Percentiles rank a stretch among this genome's conserved stretches.
These are phyloP conservation scores for Aspergillus diversus DNA, from an alignment of 495 filamentous ascomycete species.

Conservation along the genomic window DNA sequence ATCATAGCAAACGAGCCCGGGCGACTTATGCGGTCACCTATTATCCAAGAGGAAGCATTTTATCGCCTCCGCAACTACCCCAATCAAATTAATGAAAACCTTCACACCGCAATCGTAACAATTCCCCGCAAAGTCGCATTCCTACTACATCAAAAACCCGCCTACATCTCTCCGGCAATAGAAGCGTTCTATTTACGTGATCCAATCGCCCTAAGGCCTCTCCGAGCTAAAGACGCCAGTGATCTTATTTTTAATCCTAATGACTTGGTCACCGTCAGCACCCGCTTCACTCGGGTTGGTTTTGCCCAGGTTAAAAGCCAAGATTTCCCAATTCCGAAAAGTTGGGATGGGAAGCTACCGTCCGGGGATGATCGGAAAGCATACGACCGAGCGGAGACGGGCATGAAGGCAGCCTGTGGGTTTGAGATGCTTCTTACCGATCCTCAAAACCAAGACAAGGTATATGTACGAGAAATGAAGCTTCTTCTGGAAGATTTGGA, in stretches of 20 bases:
- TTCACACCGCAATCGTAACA: conserved; percentile 71
- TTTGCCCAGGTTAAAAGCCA: conserved; percentile 94
- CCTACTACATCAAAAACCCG: conserved; percentile 72
- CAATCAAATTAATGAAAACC: conserved; percentile 64
- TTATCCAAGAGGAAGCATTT: conserved; percentile 87
- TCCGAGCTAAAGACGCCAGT: conserved; percentile 54
- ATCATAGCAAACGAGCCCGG: conserved; percentile 57
- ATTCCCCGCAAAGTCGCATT: conserved; percentile 85
- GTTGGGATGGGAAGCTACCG: conserved; percentile 57
- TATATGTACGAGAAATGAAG: conserved; percentile 70
- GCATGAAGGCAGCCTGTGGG: conserved; percentile 88
- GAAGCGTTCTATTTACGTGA: conserved; percentile 95
- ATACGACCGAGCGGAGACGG: conserved; percentile 64
- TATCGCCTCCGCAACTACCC: conserved; percentile 85
- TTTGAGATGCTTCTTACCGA: conserved; percentile 85
- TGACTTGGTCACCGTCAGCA: conserved; percentile 78
- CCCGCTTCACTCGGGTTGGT: conserved; percentile 82
- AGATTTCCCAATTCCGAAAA: conserved; percentile 69
- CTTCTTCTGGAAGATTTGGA: conserved; percentile 74
- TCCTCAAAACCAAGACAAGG: conserved; percentile 65
- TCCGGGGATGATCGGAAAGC: conserved; percentile 37
- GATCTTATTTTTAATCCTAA: conserved; percentile 67
- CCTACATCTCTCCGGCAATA: conserved; percentile 76
- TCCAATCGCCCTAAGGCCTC: conserved; percentile 71
- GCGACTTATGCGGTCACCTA: conserved; percentile 62